Evolutionary conservation across 176 grass and related monocot genomes (phyloP), one percentile per base, ranked within the genome.

Genomic region (Oryza rufipogon): DNA sequence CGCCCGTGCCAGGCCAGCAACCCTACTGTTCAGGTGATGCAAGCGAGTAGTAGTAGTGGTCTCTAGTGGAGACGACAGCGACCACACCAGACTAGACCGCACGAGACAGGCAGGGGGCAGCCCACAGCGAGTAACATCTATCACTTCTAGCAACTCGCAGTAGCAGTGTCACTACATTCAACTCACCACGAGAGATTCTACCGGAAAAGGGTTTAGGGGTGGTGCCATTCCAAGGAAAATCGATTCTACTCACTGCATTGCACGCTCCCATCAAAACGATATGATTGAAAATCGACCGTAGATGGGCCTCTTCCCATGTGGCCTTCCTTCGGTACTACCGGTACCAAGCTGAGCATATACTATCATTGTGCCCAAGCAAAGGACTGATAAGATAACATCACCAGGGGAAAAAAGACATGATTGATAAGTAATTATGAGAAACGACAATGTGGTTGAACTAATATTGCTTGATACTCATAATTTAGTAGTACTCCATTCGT

Each of bases 261-360:
- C 58, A 63, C 19, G 58, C 58, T 63, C 2, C 19, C 58, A 22
- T 23, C n/a, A n/a, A 63, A 63, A 63, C 17, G 58, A 23, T 63
- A 63, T 63, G 7, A 23, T 63, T 63, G 58, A 63, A 23, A 63
- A 63, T 63, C 0, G n/a, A 63, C 58, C 23, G 58, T 23, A 63
- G 58, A 63, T 63, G 58, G 58, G 58, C 58, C 58, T 22, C 58
- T 63, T 23, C 58, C n/a, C 58, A 63, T 63, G 58, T 63, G 58
- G 58, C 20, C 58, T 63, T 63, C n/a, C 9, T 63, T 11, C 58
- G 23, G 58, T 63, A 63, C 58, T 23, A 23, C 20, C n/a, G 9
- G 9, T 63, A 63, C 58, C n/a, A 63, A 23, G 5, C 7, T 11
- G 9, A 63, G 58, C n/a, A 63, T 60, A n/a, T 39, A 39, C 38